These are phyloP conservation scores for Xylaria arbuscula DNA, from an alignment of 2,329 filamentous ascomycete species.

Conservation along the genomic window DNA sequence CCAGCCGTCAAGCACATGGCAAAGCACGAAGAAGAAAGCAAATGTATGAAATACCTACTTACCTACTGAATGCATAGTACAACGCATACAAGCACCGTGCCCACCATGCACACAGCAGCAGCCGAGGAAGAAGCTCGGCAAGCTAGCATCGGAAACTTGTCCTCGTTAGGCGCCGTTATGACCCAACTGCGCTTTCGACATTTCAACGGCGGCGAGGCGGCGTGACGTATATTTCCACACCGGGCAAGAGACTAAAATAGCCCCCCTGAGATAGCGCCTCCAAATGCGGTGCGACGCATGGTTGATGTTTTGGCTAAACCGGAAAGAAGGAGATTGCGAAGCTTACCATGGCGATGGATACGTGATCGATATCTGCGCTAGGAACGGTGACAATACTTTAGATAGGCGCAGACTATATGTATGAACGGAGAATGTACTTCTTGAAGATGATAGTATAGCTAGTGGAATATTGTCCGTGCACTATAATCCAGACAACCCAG, in stretches of 20 bases:
- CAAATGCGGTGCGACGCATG: conserved; percentile 31
- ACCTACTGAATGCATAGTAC: neutral
- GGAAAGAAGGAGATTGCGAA: conserved; percentile 30
- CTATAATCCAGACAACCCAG: neutral
- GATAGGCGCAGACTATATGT: neutral
- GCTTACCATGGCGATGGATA: conserved; percentile 15
- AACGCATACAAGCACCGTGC: conserved; percentile 15
- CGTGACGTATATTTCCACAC: conserved; percentile 24
- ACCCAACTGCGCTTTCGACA: conserved; percentile 20
- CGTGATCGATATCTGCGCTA: neutral
- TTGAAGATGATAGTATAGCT: neutral
- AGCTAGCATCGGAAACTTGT: conserved; percentile 11
- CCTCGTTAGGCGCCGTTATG: conserved; percentile 34
- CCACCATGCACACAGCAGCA: conserved; percentile 22
- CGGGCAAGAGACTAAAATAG: conserved; percentile 29
- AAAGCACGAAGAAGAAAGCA: neutral
- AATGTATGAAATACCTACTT: neutral
- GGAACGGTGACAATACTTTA: neutral
- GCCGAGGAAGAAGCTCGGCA: conserved; percentile 24
- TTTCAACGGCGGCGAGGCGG: conserved; percentile 27
- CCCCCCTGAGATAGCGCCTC: conserved; percentile 22
- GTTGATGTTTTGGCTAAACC: conserved; percentile 27
- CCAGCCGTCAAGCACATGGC: neutral
- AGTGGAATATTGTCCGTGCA: neutral
- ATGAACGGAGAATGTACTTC: neutral